Percentiles rank a stretch among this genome's conserved stretches.
Conservation (phyloP, 371 early-diverging fungal genomes). For the Apophysomyces ossiformis region DNA sequence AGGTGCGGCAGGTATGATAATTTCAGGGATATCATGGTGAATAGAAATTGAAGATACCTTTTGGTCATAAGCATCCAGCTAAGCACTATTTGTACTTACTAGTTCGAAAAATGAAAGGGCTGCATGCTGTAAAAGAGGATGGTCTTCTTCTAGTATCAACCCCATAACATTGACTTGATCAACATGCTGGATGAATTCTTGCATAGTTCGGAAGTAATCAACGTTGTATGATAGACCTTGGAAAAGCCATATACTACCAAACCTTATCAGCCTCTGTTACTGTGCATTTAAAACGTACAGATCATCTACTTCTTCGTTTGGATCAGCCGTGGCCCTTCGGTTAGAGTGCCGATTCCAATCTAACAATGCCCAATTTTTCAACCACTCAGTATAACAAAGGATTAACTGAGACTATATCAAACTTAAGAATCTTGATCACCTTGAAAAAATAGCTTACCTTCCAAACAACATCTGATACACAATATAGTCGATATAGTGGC, state of each 20-base stretch:
- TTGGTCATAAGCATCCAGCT: not conserved
- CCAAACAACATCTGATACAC: constrained; percentile 51
- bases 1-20: constrained; percentile 57
- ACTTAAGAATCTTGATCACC: not conserved
- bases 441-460: constrained; percentile 32
- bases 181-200: constrained; percentile 52
- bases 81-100: constrained; percentile 16
- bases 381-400: constrained; percentile 46
- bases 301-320: constrained; percentile 29
- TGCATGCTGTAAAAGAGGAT: constrained; percentile 58
- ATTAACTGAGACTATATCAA: constrained; percentile 44
- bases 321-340: constrained; percentile 15
- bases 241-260: constrained; percentile 48
- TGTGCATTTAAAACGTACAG: constrained; percentile 30
- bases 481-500: constrained; percentile 50
- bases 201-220: constrained; percentile 55
- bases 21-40: constrained; percentile 51
- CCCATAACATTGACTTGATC: constrained; percentile 49
- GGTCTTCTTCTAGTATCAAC: constrained; percentile 46
- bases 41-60: constrained; percentile 41
- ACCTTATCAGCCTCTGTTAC: not conserved
- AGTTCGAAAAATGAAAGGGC: constrained; percentile 61
- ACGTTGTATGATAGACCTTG: constrained; percentile 50
- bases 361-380: constrained; percentile 55
- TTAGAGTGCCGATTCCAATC: constrained; percentile 54